Conservation (phyloP, 768 basidiomycete species). For the Boletus subcaerulescens region DNA sequence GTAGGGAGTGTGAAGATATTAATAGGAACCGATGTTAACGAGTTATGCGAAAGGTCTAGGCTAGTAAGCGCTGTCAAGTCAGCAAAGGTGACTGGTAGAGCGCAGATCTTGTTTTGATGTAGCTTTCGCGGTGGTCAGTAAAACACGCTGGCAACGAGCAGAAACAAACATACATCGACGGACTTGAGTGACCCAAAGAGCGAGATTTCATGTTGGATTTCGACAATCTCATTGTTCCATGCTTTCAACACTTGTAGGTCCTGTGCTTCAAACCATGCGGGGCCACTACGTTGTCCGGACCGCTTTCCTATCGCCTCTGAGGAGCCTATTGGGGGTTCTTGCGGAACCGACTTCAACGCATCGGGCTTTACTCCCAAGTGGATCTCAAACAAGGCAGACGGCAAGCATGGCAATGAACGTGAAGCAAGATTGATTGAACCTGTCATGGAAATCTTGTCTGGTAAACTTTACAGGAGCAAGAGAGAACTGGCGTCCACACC, state of each 20-base stretch:
- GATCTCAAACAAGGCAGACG: constrained; percentile 75
- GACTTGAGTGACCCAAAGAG: constrained; percentile 81
- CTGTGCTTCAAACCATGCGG: constrained; percentile 80
- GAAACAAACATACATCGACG: constrained; percentile 58
- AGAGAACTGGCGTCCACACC: constrained; percentile 47
- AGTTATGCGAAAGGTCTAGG: constrained; percentile 75
- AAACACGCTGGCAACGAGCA: not conserved
- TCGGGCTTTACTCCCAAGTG: constrained; percentile 76
- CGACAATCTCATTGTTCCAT: constrained; percentile 76
- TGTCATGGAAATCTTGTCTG: constrained; percentile 43
- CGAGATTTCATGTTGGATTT: constrained; percentile 79
- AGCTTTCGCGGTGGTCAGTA: constrained; percentile 42
- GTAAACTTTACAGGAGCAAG: constrained; percentile 43
- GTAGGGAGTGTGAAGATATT: constrained; percentile 68
- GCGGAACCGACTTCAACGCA: constrained; percentile 58
- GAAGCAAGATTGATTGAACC: constrained; percentile 75
- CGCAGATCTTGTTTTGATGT: constrained; percentile 66
- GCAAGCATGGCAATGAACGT: constrained; percentile 68
- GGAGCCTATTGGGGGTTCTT: constrained; percentile 53
- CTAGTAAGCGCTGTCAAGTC: constrained; percentile 65
- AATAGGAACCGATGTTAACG: constrained; percentile 56
- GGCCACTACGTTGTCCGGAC: constrained; percentile 40
- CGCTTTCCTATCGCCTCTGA: constrained; percentile 36
- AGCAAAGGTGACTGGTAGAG: constrained; percentile 62
- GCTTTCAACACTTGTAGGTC: constrained; percentile 74